phyloP scores from a whole-genome alignment of 345 rosid species.

The Populus davidiana region DNA sequence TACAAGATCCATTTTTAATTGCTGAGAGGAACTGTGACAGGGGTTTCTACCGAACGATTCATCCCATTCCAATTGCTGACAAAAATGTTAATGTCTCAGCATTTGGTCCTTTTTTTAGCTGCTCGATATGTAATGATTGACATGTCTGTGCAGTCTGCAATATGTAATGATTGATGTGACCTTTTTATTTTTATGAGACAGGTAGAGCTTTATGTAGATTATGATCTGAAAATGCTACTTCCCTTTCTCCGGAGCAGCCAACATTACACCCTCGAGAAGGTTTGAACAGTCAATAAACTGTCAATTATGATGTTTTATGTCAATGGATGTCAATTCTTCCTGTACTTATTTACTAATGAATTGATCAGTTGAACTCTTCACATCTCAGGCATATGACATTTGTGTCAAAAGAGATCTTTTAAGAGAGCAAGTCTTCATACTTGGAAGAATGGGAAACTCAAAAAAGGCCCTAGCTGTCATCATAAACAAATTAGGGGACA shows the following conservation, averaged over 20 bases:
- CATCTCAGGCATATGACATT: constrained; percentile 79
- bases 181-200: constrained; percentile 33
- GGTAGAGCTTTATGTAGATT: constrained; percentile 93
- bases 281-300: constrained; percentile 32
- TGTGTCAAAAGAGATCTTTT: constrained; percentile 76
- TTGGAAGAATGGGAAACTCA: constrained; percentile 98
- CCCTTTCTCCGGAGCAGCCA: constrained; percentile 97
- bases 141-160: background rate
- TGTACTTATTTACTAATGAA: background rate
- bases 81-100: background rate
- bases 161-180: constrained; percentile 18
- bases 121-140: background rate
- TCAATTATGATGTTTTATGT: constrained; percentile 5
- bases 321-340: background rate
- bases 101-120: background rate
- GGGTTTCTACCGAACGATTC: background rate
- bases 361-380: constrained; percentile 24
- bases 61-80: background rate
- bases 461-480: constrained; percentile 87
- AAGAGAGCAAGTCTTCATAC: constrained; percentile 91
- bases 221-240: constrained; percentile 88
- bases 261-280: constrained; percentile 96
- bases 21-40: background rate
- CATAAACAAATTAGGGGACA: constrained; percentile 85
- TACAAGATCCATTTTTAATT: constrained; percentile 2